Conservation (phyloP, 257 asterid genomes). For the Cordia subcordata region DNA sequence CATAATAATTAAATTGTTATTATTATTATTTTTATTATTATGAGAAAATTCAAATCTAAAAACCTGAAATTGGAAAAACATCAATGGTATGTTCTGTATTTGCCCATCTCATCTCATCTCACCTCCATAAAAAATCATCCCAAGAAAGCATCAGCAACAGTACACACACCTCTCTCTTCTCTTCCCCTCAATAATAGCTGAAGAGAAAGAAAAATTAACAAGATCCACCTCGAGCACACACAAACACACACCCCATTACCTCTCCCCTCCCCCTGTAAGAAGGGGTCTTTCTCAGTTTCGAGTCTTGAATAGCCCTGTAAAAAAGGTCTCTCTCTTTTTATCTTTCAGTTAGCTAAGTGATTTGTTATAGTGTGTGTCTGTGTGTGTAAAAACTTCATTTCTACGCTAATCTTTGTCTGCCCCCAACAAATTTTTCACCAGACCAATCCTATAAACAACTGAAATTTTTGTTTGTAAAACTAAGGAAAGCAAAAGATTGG, state of each 20-base stretch:
- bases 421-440: background rate
- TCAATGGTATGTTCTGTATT: too few relatives aligned
- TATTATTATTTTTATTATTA: too few relatives aligned
- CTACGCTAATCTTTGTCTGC: background rate
- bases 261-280: conserved; percentile 19
- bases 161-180: too few relatives aligned
- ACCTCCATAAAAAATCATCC: too few relatives aligned
- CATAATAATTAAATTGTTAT: too few relatives aligned
- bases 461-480: too few relatives aligned
- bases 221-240: conserved; percentile 79
- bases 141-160: too few relatives aligned
- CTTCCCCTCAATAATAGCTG: conserved; percentile 44
- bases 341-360: background rate
- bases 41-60: too few relatives aligned
- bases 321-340: conserved; percentile 7
- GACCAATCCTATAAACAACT: too few relatives aligned
- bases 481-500: too few relatives aligned
- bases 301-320: conserved; percentile 6
- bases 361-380: background rate
- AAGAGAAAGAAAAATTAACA: conserved; percentile 48
- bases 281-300: background rate
- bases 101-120: conserved; percentile 6
- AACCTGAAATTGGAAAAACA: too few relatives aligned
- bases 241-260: conserved; percentile 8
- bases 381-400: background rate